phyloP scores from a whole-genome alignment of 73 alveolate genomes.

The Paramecium sonneborni region DNA sequence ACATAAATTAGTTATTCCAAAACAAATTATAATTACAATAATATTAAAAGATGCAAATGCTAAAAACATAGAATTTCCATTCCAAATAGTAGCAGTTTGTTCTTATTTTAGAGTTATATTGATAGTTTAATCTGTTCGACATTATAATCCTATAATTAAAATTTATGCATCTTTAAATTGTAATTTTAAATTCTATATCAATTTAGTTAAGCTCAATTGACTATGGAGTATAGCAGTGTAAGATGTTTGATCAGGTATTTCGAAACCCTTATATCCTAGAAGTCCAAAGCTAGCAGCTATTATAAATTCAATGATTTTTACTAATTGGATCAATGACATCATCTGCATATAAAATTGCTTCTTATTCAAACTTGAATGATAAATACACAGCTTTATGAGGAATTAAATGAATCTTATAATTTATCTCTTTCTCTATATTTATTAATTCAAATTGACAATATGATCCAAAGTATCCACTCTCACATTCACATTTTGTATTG shows the following conservation, averaged over 20 bases:
- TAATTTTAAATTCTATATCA: background rate
- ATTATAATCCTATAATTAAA: background rate
- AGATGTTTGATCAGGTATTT: background rate
- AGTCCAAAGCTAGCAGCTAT: background rate
- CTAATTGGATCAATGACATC: slow-evolving; percentile 16
- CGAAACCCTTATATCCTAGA: background rate
- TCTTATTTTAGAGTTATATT: background rate
- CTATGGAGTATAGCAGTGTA: background rate
- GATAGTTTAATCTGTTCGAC: background rate
- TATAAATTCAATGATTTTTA: background rate
- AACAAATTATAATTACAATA: background rate
- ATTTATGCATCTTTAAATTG: background rate
- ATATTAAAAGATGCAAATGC: background rate
- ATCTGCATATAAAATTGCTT: slow-evolving; percentile 1
- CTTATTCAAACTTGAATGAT: background rate
- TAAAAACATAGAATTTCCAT: slow-evolving; percentile 11
- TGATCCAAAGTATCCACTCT: background rate
- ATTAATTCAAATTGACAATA: background rate
- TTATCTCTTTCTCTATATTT: background rate
- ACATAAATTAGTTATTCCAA: background rate
- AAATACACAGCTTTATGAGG: background rate
- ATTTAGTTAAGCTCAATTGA: background rate
- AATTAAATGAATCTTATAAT: background rate
- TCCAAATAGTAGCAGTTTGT: background rate
- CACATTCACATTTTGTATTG: background rate